phyloP scores from a whole-genome alignment of 192 early-diverging fungal genomes.

The Backusella psychrophila region DNA sequence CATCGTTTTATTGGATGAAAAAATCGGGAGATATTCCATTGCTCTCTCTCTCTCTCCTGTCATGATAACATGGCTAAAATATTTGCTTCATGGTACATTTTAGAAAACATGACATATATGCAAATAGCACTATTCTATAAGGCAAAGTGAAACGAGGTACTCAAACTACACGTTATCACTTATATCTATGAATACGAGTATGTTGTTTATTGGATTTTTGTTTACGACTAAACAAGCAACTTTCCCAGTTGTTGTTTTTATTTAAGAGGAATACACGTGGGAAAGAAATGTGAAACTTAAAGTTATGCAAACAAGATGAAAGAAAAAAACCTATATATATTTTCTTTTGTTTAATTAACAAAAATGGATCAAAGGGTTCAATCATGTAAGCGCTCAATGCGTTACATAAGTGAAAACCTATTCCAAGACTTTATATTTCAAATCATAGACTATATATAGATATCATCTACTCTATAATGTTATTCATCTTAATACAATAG shows the following conservation, averaged over 20 bases:
- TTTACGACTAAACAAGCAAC: too few species aligned
- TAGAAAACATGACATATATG: too few species aligned
- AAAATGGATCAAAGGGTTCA: slow-evolving; percentile 3
- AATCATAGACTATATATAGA: neutral
- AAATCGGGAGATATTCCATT: neutral
- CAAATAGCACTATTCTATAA: too few species aligned
- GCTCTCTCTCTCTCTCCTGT: neutral
- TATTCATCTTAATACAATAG: too few species aligned
- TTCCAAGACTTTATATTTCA: neutral
- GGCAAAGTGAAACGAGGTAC: too few species aligned
- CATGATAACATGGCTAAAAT: neutral
- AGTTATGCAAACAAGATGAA: neutral
- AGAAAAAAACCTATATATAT: neutral
- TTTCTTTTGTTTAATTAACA: neutral
- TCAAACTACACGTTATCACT: too few species aligned
- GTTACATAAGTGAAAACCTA: neutral
- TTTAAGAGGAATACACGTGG: neutral
- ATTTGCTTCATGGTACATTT: too few species aligned
- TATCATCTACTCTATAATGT: too few species aligned
- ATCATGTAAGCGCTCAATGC: neutral
- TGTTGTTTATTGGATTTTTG: too few species aligned
- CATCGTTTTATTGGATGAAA: neutral
- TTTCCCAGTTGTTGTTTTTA: neutral
- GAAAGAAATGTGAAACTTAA: neutral
- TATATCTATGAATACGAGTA: too few species aligned